phyloP scores from a whole-genome alignment of 257 asterid genomes.

The Thymus quinquecostatus region DNA sequence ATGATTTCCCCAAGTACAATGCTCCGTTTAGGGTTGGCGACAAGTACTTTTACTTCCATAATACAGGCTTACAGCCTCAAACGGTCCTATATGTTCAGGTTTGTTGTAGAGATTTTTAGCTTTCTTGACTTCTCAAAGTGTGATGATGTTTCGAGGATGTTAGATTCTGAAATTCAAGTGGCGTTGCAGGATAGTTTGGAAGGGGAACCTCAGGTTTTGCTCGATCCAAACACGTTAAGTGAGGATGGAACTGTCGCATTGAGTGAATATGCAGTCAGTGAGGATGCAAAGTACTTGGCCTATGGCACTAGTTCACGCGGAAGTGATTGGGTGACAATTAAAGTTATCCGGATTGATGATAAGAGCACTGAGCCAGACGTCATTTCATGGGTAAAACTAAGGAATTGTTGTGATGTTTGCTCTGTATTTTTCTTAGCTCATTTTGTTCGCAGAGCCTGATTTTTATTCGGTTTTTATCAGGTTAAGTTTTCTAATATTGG shows the following conservation, averaged over 20 bases:
- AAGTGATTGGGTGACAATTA: slow-evolving; percentile 93
- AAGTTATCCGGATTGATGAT: slow-evolving; percentile 70
- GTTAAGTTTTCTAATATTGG: slow-evolving; percentile 75
- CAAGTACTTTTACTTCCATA: slow-evolving; percentile 83
- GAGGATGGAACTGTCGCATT: slow-evolving; percentile 89
- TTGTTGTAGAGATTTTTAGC: not conserved
- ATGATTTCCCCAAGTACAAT: slow-evolving; percentile 74
- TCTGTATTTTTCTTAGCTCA: not conserved
- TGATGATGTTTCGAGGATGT: slow-evolving; percentile 2
- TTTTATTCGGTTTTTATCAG: slow-evolving; percentile 41
- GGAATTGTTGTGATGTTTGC: slow-evolving; percentile 6
- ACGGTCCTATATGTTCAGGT: slow-evolving; percentile 88
- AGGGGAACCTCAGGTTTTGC: slow-evolving; percentile 75
- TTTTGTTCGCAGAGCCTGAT: slow-evolving; percentile 6
- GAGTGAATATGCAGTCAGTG: slow-evolving; percentile 58
- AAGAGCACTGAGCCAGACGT: slow-evolving; percentile 64
- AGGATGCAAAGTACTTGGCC: slow-evolving; percentile 84
- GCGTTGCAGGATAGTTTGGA: slow-evolving; percentile 71
- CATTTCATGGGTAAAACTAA: slow-evolving; percentile 72
- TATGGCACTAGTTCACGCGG: slow-evolving; percentile 91
- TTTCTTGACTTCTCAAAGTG: not conserved
- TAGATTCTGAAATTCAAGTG: slow-evolving; percentile 15
- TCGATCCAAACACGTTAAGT: slow-evolving; percentile 86
- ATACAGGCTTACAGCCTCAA: slow-evolving; percentile 94
- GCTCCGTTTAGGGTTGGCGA: slow-evolving; percentile 90